These are phyloP conservation scores for Brassica rapa DNA, from an alignment of 345 rosid species.

Conservation along the genomic window DNA sequence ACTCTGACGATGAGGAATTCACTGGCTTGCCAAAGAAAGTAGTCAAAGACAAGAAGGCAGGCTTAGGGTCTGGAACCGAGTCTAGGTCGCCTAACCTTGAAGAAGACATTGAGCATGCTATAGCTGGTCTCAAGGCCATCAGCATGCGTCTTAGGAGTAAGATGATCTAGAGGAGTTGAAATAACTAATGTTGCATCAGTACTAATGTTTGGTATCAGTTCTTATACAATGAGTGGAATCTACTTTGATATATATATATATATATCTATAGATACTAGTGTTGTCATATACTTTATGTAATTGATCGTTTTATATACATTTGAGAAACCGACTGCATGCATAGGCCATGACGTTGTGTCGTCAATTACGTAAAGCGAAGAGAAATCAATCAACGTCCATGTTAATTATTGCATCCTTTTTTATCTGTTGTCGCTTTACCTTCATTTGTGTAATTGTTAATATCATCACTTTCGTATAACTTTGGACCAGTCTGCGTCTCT, in stretches of 20 bases:
- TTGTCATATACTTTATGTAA: background rate
- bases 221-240: background rate
- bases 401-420: background rate
- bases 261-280: background rate
- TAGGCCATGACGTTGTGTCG: conserved; percentile 7
- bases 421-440: background rate
- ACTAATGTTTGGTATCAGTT: no score
- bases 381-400: conserved; percentile 1
- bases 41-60: no score
- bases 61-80: no score
- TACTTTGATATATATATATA: background rate
- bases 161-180: no score
- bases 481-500: background rate
- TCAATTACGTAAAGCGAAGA: background rate
- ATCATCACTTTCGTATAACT: background rate
- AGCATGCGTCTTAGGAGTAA: no score
- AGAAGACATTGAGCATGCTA: no score
- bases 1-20: background rate
- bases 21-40: no score
- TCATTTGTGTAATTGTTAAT: background rate
- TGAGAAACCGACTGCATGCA: conserved; percentile 16
- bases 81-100: no score
- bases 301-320: background rate
- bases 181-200: no score
- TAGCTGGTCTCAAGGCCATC: no score